Evolutionary conservation across 257 asterid species (phyloP).

Genomic region (Solanum rostratum): DNA sequence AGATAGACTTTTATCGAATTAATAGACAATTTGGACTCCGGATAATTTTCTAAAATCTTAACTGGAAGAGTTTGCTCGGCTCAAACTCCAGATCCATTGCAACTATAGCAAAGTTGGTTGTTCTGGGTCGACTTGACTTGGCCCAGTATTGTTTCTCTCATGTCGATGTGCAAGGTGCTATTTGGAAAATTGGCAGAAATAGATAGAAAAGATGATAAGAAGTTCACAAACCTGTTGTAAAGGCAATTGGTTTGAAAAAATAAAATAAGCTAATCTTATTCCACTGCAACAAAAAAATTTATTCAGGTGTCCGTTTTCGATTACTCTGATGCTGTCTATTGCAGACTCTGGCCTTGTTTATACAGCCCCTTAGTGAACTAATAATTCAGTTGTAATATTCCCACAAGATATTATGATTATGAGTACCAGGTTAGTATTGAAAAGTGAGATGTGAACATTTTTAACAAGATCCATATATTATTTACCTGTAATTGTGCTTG

Average conservation of each 20-base stretch:
- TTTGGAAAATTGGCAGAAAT: not conserved
- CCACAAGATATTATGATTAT: not conserved
- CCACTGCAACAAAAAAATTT: not conserved
- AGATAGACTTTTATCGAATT: not conserved
- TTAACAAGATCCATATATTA: not conserved
- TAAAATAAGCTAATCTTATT: not conserved
- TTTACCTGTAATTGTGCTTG: not conserved
- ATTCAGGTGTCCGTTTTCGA: not conserved
- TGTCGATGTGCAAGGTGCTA: not conserved
- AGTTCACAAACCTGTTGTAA: not conserved
- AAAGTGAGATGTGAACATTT: not conserved
- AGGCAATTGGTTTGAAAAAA: not conserved
- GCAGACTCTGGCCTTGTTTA: not conserved
- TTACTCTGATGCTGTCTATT: not conserved
- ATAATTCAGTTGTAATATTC: not conserved
- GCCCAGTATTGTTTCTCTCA: not conserved
- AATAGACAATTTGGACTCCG: not conserved
- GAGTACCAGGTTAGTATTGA: not conserved
- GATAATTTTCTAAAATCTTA: not conserved
- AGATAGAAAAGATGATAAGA: not conserved
- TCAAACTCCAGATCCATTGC: not conserved
- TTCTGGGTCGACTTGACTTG: not conserved
- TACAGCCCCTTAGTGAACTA: not conserved
- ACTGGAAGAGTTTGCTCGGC: not conserved
- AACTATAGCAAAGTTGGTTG: not conserved